phyloP scores from a whole-genome alignment of 768 basidiomycete genomes.

The Sistotremastrum suecicum region DNA sequence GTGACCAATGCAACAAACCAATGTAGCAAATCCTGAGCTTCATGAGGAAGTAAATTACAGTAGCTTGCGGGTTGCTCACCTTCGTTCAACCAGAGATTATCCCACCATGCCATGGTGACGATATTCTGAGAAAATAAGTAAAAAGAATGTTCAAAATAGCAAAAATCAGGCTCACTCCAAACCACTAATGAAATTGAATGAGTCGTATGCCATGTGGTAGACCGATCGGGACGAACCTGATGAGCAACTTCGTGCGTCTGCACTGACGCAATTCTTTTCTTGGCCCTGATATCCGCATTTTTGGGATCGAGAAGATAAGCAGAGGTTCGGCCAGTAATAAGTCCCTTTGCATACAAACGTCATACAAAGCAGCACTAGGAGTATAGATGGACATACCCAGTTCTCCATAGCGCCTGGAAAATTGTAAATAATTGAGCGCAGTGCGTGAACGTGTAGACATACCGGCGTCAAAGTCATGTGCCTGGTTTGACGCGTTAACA shows the following conservation, averaged over 20 bases:
- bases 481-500: conserved; percentile 20
- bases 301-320: conserved; percentile 72
- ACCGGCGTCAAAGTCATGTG: conserved; percentile 80
- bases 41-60: conserved; percentile 1
- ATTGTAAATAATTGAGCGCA: conserved; percentile 1
- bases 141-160: conserved; percentile 6
- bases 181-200: neutral
- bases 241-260: conserved; percentile 80
- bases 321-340: conserved; percentile 80
- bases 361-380: neutral
- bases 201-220: conserved; percentile 46
- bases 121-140: conserved; percentile 61
- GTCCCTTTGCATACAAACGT: conserved; percentile 28
- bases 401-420: conserved; percentile 78
- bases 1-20: conserved; percentile 31
- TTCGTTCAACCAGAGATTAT: conserved; percentile 62
- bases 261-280: conserved; percentile 62
- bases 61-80: conserved; percentile 20
- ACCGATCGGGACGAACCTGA: conserved; percentile 1
- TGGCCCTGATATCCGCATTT: conserved; percentile 53
- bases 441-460: conserved; percentile 8
- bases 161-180: neutral
- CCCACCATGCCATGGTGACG: conserved; percentile 91
- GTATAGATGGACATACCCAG: conserved; percentile 31
- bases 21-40: conserved; percentile 60